phyloP scores from a whole-genome alignment of 345 rosid species.

The Murraya paniculata region DNA sequence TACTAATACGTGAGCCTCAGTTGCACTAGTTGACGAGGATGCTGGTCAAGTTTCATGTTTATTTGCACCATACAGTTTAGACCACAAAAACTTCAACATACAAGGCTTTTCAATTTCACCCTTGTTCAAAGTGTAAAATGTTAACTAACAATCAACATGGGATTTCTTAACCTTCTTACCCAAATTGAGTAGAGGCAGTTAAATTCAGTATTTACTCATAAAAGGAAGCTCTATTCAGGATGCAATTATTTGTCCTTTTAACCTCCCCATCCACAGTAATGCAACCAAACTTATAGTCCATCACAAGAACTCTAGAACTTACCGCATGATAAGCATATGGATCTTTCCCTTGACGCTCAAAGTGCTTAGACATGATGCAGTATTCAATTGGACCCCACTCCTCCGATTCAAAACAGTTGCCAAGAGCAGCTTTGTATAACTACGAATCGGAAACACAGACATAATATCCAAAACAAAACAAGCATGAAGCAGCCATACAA shows the following conservation, averaged over 20 bases:
- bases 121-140: background rate
- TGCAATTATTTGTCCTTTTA: background rate
- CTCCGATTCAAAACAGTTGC: constrained; percentile 79
- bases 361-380: constrained; percentile 83
- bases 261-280: background rate
- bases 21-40: background rate
- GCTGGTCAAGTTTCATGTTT: background rate
- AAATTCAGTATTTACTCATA: background rate
- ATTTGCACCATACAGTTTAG: background rate
- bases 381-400: constrained; percentile 89
- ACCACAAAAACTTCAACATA: background rate
- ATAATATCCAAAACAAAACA: background rate
- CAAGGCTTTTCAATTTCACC: background rate
- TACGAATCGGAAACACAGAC: constrained; percentile 24
- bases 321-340: constrained; percentile 93
- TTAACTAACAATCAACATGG: background rate
- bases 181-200: background rate
- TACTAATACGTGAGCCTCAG: background rate
- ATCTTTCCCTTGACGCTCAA: constrained; percentile 87
- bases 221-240: background rate
- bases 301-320: constrained; percentile 23
- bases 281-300: background rate
- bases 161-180: background rate
- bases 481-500: background rate
- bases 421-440: constrained; percentile 88